Percentiles rank a stretch among this genome's conserved stretches.
phyloP scores from a whole-genome alignment of 306 rosid species.

The Prunus fruticosa region DNA sequence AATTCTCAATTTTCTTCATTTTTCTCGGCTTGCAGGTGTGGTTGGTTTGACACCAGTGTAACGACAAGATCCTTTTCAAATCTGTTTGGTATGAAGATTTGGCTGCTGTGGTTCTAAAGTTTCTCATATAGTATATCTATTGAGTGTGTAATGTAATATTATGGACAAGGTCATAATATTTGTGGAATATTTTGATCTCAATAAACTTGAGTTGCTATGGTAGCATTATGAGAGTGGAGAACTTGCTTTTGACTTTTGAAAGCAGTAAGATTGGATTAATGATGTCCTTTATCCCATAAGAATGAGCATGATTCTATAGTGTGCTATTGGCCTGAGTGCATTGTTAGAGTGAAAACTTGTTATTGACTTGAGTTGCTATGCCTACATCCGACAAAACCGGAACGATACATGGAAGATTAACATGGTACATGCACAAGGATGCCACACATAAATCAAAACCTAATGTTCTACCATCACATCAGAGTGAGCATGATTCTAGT shows the following conservation, averaged over 20 bases:
- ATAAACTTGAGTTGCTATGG: slow-evolving; percentile 22
- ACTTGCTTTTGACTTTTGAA: not conserved
- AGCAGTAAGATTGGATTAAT: not conserved
- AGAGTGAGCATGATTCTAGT: not conserved
- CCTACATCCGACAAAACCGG: not conserved
- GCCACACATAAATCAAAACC: not conserved
- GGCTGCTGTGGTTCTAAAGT: slow-evolving; percentile 10
- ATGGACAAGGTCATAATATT: not conserved
- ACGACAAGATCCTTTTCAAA: slow-evolving; percentile 11
- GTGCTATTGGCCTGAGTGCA: not conserved
- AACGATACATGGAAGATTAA: not conserved
- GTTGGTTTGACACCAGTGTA: slow-evolving; percentile 73
- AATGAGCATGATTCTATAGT: not conserved
- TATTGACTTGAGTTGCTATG: not conserved
- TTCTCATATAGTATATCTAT: slow-evolving; percentile 16
- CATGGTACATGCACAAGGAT: not conserved
- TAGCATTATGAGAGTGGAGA: not conserved
- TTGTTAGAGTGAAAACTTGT: not conserved
- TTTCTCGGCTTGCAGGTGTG: slow-evolving; percentile 49
- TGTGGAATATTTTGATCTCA: slow-evolving; percentile 5
- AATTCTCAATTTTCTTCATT: slow-evolving; percentile 3
- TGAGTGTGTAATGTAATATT: slow-evolving; percentile 27
- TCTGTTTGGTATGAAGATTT: slow-evolving; percentile 21
- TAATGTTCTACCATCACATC: not conserved
- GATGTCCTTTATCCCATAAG: not conserved